phyloP scores from a whole-genome alignment of 176 grass and related monocot species.

The Chloris gayana region DNA sequence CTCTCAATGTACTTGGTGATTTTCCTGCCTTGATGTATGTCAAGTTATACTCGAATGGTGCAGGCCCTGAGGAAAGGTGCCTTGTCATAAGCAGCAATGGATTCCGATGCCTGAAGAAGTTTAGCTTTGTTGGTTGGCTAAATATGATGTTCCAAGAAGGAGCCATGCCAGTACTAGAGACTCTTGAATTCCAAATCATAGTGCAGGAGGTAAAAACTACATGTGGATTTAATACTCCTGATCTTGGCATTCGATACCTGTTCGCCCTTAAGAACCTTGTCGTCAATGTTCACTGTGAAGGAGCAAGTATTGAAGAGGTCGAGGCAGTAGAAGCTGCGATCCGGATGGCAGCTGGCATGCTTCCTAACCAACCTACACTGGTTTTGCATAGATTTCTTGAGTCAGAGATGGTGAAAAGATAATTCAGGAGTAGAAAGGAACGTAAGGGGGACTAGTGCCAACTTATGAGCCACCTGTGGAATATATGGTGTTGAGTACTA shows the following conservation, averaged over 20 bases:
- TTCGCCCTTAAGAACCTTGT: slow-evolving; percentile 13
- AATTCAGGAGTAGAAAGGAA: neutral
- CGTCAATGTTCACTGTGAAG: slow-evolving; percentile 24
- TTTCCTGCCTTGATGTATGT: slow-evolving; percentile 36
- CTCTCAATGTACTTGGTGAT: slow-evolving; percentile 9
- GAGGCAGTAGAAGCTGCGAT: slow-evolving; percentile 42
- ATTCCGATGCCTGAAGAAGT: slow-evolving; percentile 37
- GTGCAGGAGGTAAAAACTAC: neutral
- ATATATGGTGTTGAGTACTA: neutral
- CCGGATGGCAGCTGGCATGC: neutral
- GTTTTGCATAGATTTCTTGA: slow-evolving; percentile 32
- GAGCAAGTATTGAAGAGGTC: slow-evolving; percentile 28
- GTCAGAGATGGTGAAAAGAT: slow-evolving; percentile 11
- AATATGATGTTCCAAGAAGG: slow-evolving; percentile 28
- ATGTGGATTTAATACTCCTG: neutral
- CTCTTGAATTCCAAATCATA: slow-evolving; percentile 35
- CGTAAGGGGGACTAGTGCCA: neutral
- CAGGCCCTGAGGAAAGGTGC: slow-evolving; percentile 12
- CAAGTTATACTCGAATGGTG: slow-evolving; percentile 14
- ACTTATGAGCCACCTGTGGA: neutral
- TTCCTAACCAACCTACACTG: slow-evolving; percentile 28
- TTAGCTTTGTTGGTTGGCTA: slow-evolving; percentile 24
- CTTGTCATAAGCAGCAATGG: neutral
- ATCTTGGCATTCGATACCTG: slow-evolving; percentile 36
- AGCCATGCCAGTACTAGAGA: slow-evolving; percentile 43